Conservation (phyloP, 108 stramenopile species). For the Fragilaria radians region DNA sequence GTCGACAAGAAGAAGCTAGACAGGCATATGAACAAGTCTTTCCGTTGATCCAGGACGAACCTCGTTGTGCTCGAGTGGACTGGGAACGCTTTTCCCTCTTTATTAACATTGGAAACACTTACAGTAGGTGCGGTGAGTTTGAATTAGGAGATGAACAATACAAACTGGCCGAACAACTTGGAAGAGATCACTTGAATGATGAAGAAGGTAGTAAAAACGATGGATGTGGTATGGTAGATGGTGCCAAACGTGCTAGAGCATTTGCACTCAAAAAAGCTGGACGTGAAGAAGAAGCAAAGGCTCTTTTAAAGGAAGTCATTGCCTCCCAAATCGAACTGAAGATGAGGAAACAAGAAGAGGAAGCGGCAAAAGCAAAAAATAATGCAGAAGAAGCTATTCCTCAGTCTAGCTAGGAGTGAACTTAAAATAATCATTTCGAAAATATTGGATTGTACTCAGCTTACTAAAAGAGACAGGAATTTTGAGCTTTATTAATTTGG, state of each 20-base stretch:
- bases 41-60: slow-evolving; percentile 72
- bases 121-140: slow-evolving; percentile 62
- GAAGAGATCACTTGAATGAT: slow-evolving; percentile 70
- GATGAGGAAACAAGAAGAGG: slow-evolving; percentile 47
- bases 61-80: slow-evolving; percentile 79
- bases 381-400: neutral
- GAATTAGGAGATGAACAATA: slow-evolving; percentile 66
- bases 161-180: slow-evolving; percentile 61
- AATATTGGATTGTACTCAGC: neutral
- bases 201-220: slow-evolving; percentile 69
- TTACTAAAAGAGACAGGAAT: neutral
- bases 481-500: neutral
- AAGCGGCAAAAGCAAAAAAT: slow-evolving; percentile 18
- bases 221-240: slow-evolving; percentile 79
- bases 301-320: slow-evolving; percentile 64
- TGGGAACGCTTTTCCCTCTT: slow-evolving; percentile 81
- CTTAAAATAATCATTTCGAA: neutral
- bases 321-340: slow-evolving; percentile 63
- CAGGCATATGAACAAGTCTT: slow-evolving; percentile 60
- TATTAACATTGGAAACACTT: slow-evolving; percentile 87
- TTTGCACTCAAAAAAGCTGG: slow-evolving; percentile 81
- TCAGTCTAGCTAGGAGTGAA: neutral
- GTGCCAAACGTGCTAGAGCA: slow-evolving; percentile 66
- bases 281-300: slow-evolving; percentile 70
- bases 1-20: slow-evolving; percentile 71